These are phyloP conservation scores for Paramecium tetraurelia DNA, from an alignment of 73 alveolate species.

Conservation along the genomic window DNA sequence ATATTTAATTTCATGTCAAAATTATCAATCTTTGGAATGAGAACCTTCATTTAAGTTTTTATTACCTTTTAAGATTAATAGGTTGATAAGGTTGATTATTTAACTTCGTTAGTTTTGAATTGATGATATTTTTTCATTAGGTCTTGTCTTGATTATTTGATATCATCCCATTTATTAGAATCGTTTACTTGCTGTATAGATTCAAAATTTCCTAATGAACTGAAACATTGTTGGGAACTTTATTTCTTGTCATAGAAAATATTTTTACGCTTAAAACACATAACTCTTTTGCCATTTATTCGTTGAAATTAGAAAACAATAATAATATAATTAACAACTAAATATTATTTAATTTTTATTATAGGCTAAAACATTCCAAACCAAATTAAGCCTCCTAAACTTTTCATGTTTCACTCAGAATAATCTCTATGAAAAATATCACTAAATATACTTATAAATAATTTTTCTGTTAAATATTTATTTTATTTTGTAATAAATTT, in stretches of 20 bases:
- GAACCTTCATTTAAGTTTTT: not conserved
- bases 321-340: not conserved
- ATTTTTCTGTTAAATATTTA: too few species aligned
- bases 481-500: too few species aligned
- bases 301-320: slow-evolving; percentile 12
- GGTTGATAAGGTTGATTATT: not conserved
- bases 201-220: not conserved
- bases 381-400: too few species aligned
- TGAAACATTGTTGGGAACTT: not conserved
- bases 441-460: too few species aligned
- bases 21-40: not conserved
- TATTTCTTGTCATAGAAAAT: not conserved
- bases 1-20: not conserved
- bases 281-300: slow-evolving; percentile 12
- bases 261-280: not conserved
- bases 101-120: not conserved
- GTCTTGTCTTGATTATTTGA: not conserved
- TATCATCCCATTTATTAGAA: slow-evolving; percentile 5
- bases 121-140: not conserved
- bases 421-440: too few species aligned
- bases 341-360: not conserved
- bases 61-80: not conserved
- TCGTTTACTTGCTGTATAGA: not conserved
- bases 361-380: not conserved
- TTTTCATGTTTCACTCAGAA: not conserved